Conservation (phyloP, 257 asterid species). For the Leonotis leonurus region DNA sequence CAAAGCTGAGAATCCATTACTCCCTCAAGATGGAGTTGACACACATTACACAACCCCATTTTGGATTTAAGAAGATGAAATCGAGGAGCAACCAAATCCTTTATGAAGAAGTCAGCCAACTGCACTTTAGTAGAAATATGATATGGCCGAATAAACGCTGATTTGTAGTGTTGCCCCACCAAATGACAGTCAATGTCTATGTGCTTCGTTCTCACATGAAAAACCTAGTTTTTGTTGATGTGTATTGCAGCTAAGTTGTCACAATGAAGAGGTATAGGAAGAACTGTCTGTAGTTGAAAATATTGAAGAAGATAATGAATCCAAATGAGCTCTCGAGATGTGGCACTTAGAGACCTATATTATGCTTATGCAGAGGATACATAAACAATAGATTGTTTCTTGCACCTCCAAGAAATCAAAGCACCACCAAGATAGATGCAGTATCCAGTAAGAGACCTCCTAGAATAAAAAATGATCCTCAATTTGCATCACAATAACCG, state of each 20-base stretch:
- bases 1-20: too few species aligned
- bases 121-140: too few species aligned
- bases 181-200: neutral
- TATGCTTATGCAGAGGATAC: neutral
- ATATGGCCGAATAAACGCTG: too few species aligned
- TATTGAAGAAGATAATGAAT: too few species aligned
- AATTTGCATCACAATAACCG: neutral
- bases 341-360: neutral
- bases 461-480: neutral
- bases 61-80: too few species aligned
- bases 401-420: neutral
- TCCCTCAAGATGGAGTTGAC: too few species aligned
- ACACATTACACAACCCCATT: too few species aligned
- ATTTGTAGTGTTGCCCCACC: too few species aligned
- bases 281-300: neutral
- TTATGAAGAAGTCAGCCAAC: too few species aligned
- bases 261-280: neutral
- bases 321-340: neutral
- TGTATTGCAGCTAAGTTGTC: neutral
- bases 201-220: neutral
- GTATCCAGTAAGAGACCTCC: neutral
- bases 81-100: too few species aligned
- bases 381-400: neutral
- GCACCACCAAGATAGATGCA: neutral
- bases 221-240: too few species aligned